Evolutionary conservation across 1,139 yeast species (phyloP), one percentile per base, ranked within the genome.

Genomic region (Sugiyamaella pinicola): DNA sequence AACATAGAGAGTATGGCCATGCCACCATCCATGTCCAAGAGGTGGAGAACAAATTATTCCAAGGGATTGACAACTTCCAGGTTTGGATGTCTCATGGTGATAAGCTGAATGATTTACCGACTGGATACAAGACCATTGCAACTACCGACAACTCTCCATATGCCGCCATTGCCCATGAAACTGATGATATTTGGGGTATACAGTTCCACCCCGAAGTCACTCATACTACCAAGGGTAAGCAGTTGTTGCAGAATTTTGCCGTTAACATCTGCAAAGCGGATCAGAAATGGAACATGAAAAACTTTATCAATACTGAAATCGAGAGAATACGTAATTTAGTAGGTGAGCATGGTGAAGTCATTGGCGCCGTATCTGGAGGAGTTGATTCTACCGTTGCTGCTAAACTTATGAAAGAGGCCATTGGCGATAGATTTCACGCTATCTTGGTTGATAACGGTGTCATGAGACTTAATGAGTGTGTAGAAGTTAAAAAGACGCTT

Each of bases 1-100:
- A 89, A 65, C 91, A 93, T 80, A 85, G 99, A 74, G 99, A 93
- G 76, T 93, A 93, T 71, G 99, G 99, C 57, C 96, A 96, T 51
- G 96, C 99, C 58, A 83, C 88, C 57, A 79, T 93, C 71, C 79
- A 84, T 63, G 95, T 90, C 52, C 77, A 80, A 65, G 95, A 88
- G 68, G 59, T 75, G 43, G 58, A 73, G 18, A 84, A 90, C 72
- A 84, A 88, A 29, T 78, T 93, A 62, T 91, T 93, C 75, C 78
- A 83, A 61, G 96, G 84, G 56, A 88, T 95, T 64, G 95, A 89
- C 73, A 85, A 91, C 75, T 89, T 96, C 57, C 87, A 83, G 71
- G 98, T 95, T 60, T 93, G 99, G 99, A 93, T 93, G 99, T 91
- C 98, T 44, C 99, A 93, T 74, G 96, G 96, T 68, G 99, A 93